A percentile compares a stretch with the other conserved stretches of the same genome.
phyloP scores from a whole-genome alignment of 1,284 basidiomycete genomes.

The Afroboletus lepidellus region DNA sequence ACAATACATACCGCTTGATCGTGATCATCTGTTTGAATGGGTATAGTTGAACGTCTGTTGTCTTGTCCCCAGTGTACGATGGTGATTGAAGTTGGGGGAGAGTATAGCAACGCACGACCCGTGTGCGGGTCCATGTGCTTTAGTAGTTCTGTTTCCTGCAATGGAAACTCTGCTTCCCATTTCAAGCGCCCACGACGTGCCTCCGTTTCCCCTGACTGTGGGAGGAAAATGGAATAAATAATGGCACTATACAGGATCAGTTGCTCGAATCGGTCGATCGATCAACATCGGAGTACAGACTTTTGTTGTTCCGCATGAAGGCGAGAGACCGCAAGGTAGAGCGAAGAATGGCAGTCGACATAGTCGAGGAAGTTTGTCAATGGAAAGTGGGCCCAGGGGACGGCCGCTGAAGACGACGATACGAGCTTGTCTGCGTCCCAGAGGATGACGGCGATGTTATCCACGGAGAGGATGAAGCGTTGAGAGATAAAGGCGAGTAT shows the following conservation, averaged over 20 bases:
- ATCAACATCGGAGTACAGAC: conserved; percentile 7
- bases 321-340: conserved; percentile 13
- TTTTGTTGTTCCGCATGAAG: background rate
- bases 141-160: conserved; percentile 12
- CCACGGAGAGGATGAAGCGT: conserved; percentile 24
- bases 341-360: conserved; percentile 1
- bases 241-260: conserved; percentile 9
- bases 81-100: conserved; percentile 5
- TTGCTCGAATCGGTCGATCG: background rate
- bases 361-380: conserved; percentile 11
- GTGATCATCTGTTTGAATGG: conserved; percentile 7
- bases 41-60: conserved; percentile 14
- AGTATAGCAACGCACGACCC: conserved; percentile 16
- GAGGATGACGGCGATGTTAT: conserved; percentile 8
- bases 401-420: background rate
- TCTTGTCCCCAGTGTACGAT: conserved; percentile 23
- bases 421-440: conserved; percentile 15
- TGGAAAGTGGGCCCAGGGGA: conserved; percentile 14
- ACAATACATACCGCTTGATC: conserved; percentile 17
- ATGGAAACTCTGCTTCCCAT: conserved; percentile 14
- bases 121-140: conserved; percentile 18
- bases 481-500: conserved; percentile 23
- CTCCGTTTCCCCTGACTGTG: background rate
- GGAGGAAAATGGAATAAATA: conserved; percentile 16
- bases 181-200: background rate